These are phyloP conservation scores for Yamadazyma trypodendri DNA, from an alignment of 1,139 yeast genomes.

Conservation along the genomic window DNA sequence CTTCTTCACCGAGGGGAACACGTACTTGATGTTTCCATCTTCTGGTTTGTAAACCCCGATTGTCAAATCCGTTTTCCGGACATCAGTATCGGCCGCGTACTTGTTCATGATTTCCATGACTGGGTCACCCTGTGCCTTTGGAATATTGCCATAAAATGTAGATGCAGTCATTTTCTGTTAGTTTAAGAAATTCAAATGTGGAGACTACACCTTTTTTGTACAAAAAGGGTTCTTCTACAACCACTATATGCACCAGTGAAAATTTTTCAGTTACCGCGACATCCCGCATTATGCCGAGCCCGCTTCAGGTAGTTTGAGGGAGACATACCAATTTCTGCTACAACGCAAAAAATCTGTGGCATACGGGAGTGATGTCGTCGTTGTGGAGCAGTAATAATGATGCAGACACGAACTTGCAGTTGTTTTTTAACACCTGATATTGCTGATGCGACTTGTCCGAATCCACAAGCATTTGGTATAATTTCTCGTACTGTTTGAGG, in stretches of 20 bases:
- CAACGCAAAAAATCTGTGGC: conserved; percentile 8
- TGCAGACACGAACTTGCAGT: conserved; percentile 35
- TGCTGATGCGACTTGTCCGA: conserved; percentile 13
- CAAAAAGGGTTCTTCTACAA: too few species aligned
- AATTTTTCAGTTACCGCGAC: conserved; percentile 9
- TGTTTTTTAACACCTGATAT: conserved; percentile 26
- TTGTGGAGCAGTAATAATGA: conserved; percentile 14
- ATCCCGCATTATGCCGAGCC: conserved; percentile 7
- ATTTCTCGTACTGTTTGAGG: conserved; percentile 8
- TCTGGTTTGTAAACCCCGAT: conserved; percentile 46
- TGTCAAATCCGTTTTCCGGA: conserved; percentile 38
- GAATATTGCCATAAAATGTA: conserved; percentile 26
- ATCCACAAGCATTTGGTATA: conserved; percentile 9
- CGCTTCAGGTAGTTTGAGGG: conserved; percentile 3
- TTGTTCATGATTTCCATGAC: conserved; percentile 31
- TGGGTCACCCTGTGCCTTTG: conserved; percentile 35
- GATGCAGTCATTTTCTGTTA: conserved; percentile 21
- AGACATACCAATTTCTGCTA: background rate
- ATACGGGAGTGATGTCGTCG: conserved; percentile 5
- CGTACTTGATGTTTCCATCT: conserved; percentile 30
- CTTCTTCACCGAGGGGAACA: conserved; percentile 37
- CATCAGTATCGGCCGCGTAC: conserved; percentile 26
- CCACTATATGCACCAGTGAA: background rate
- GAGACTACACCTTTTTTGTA: too few species aligned
- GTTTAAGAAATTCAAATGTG: background rate